These are phyloP conservation scores for Cytospora schulzeri DNA, from an alignment of 2,329 filamentous ascomycete genomes.

Conservation along the genomic window DNA sequence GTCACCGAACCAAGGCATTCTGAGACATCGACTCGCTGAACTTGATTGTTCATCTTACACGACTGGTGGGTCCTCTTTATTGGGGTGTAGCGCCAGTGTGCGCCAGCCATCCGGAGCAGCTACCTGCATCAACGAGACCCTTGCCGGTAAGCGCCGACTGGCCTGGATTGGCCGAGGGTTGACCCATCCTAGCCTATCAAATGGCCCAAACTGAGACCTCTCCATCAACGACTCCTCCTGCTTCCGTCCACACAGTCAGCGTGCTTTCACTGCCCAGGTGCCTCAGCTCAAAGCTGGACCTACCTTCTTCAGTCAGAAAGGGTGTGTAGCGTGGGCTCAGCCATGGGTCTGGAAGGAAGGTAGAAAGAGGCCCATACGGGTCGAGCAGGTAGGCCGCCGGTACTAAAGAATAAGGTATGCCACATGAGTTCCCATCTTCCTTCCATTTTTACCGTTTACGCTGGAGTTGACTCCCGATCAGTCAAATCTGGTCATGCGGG, in stretches of 20 bases:
- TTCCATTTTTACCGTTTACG: slow-evolving; percentile 16
- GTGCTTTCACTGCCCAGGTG: slow-evolving; percentile 7
- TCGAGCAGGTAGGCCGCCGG: slow-evolving; percentile 25
- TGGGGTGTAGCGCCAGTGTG: slow-evolving; percentile 48
- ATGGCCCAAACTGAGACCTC: slow-evolving; percentile 37
- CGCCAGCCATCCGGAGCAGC: slow-evolving; percentile 46
- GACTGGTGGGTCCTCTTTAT: slow-evolving; percentile 43
- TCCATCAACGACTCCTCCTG: slow-evolving; percentile 38
- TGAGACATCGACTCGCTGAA: slow-evolving; percentile 51
- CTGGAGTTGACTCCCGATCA: slow-evolving; percentile 20
- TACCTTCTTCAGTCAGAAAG: slow-evolving; percentile 18
- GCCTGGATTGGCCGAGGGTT: slow-evolving; percentile 48
- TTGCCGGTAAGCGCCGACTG: slow-evolving; percentile 53
- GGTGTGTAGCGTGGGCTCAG: slow-evolving; percentile 20
- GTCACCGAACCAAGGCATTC: slow-evolving; percentile 44
- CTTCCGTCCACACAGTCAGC: slow-evolving; percentile 30
- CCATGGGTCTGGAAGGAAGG: slow-evolving; percentile 19
- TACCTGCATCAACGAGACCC: slow-evolving; percentile 38
- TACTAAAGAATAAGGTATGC: slow-evolving; percentile 30
- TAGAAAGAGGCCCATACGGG: slow-evolving; percentile 17
- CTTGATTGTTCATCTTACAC: slow-evolving; percentile 45
- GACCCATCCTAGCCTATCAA: slow-evolving; percentile 47
- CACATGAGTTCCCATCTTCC: slow-evolving; percentile 14
- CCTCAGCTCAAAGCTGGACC: slow-evolving; percentile 25
- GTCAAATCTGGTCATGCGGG: slow-evolving; percentile 24